Conservation (phyloP, 2,329 filamentous ascomycete genomes). For the Ascochyta rabiei region DNA sequence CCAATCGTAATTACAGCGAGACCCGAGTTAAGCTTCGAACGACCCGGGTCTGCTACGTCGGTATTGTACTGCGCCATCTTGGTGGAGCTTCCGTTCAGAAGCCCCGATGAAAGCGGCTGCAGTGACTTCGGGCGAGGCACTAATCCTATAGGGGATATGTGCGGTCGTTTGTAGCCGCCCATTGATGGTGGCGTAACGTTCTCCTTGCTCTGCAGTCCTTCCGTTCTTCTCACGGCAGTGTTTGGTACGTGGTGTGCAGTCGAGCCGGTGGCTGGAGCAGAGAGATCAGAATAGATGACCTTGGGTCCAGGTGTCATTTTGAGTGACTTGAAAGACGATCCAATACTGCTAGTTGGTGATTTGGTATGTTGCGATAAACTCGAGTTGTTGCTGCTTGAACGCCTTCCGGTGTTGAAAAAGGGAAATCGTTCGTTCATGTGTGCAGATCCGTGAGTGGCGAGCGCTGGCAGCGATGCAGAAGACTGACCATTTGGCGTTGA, state of each 20-base stretch:
- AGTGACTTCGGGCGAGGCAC: constrained; percentile 24
- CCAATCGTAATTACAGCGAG: constrained; percentile 8
- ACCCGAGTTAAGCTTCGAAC: neutral
- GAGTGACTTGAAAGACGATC: constrained; percentile 17
- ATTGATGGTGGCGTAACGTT: constrained; percentile 25
- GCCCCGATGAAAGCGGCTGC: constrained; percentile 22
- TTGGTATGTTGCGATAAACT: constrained; percentile 22
- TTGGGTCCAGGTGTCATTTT: constrained; percentile 21
- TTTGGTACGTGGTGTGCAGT: constrained; percentile 12
- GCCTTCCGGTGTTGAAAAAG: constrained; percentile 45
- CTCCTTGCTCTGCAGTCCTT: constrained; percentile 25
- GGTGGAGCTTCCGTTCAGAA: constrained; percentile 16
- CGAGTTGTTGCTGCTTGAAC: constrained; percentile 36
- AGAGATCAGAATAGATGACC: constrained; percentile 30
- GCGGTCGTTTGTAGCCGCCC: neutral
- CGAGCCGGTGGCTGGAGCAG: constrained; percentile 15
- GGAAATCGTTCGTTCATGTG: constrained; percentile 56
- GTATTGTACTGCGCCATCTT: constrained; percentile 25
- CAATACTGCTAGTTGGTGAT: constrained; percentile 22
- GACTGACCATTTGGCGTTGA: constrained; percentile 14
- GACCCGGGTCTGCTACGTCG: constrained; percentile 7
- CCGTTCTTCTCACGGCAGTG: constrained; percentile 10
- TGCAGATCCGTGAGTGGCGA: constrained; percentile 35
- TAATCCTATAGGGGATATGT: neutral
- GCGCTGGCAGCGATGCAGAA: constrained; percentile 10